These are phyloP conservation scores for Paulownia fortunei DNA, from an alignment of 257 asterid genomes.

Conservation along the genomic window DNA sequence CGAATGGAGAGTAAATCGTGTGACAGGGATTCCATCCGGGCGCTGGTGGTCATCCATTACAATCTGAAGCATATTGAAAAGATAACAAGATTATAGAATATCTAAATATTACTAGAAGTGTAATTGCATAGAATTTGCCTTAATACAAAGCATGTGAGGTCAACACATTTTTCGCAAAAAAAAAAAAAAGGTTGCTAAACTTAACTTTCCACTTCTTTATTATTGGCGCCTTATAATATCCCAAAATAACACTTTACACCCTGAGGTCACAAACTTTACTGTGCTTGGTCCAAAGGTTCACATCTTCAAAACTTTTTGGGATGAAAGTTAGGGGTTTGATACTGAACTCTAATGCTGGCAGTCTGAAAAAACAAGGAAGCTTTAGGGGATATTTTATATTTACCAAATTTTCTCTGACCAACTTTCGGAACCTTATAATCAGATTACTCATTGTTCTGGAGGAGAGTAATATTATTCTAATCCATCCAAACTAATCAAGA, in stretches of 20 bases:
- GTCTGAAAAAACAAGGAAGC: background rate
- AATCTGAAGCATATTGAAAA: conserved; percentile 65
- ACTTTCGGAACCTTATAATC: background rate
- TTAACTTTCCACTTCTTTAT: background rate
- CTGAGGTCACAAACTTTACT: background rate
- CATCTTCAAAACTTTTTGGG: background rate
- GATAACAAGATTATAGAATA: conserved; percentile 12
- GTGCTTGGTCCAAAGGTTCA: background rate
- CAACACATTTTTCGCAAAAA: background rate
- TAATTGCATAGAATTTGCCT: conserved; percentile 11
- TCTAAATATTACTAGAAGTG: conserved; percentile 1
- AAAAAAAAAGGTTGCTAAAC: background rate
- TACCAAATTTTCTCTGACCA: background rate
- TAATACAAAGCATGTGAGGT: background rate
- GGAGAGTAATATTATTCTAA: background rate
- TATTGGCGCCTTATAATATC: background rate
- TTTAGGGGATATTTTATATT: background rate
- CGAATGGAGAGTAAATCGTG: conserved; percentile 87
- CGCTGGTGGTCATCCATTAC: conserved; percentile 98
- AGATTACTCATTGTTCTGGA: background rate
- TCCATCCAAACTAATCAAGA: background rate
- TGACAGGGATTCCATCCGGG: conserved; percentile 93
- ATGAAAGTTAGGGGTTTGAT: background rate
- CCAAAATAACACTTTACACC: background rate
- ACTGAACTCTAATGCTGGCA: background rate